Evolutionary conservation across 768 basidiomycete species (phyloP).

Genomic region (Exidia glandulosa): DNA sequence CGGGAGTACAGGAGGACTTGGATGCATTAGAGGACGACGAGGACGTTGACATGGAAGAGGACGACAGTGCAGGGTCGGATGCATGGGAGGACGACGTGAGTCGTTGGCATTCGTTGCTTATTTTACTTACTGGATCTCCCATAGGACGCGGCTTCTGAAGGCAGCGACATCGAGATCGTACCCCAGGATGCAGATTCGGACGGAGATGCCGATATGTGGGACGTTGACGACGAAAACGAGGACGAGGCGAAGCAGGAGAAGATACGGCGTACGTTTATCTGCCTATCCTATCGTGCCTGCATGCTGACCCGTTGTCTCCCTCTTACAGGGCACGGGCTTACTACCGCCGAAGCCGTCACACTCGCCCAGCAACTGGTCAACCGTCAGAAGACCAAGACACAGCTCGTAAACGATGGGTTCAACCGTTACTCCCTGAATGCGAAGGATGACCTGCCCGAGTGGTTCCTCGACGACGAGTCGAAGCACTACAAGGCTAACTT

Average conservation of each 20-base stretch:
- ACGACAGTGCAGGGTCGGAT: slow-evolving; percentile 15
- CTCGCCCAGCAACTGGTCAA: slow-evolving; percentile 88
- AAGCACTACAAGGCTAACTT: slow-evolving; percentile 90
- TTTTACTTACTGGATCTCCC: slow-evolving; percentile 17
- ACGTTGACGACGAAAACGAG: slow-evolving; percentile 65
- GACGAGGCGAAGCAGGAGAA: slow-evolving; percentile 55
- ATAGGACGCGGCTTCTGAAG: not conserved
- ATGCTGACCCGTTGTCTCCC: slow-evolving; percentile 1
- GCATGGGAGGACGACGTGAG: slow-evolving; percentile 19
- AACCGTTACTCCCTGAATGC: slow-evolving; percentile 84
- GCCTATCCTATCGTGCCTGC: not conserved
- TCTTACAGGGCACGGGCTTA: slow-evolving; percentile 60
- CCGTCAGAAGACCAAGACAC: slow-evolving; percentile 75
- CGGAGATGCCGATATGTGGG: slow-evolving; percentile 63
- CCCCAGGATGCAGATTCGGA: slow-evolving; percentile 41
- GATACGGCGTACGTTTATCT: slow-evolving; percentile 48
- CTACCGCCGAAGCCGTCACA: slow-evolving; percentile 82
- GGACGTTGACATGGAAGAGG: slow-evolving; percentile 23
- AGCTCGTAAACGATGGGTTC: slow-evolving; percentile 91
- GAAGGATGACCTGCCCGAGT: slow-evolving; percentile 84
- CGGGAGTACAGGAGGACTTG: slow-evolving; percentile 40
- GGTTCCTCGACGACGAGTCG: slow-evolving; percentile 96
- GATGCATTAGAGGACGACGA: slow-evolving; percentile 30
- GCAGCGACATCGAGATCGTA: slow-evolving; percentile 58
- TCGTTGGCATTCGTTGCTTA: slow-evolving; percentile 1